These are phyloP conservation scores for Zoysia matrella DNA, from an alignment of 202 grass and related monocot species.

Conservation along the genomic window DNA sequence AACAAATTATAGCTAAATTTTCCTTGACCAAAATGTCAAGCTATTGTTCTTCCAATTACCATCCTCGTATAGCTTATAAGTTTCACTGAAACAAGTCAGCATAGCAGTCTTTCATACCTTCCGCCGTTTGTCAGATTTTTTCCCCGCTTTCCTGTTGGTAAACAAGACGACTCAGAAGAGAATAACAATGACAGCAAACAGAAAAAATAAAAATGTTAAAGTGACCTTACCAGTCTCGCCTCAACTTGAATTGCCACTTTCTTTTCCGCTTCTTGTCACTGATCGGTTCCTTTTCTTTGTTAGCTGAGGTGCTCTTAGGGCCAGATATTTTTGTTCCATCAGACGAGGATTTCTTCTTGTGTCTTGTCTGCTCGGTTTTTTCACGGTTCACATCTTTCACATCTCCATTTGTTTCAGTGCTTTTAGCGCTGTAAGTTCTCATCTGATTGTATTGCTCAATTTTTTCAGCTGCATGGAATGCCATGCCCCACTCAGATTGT, in stretches of 20 bases:
- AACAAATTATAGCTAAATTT: constrained; percentile 45
- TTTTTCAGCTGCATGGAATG: constrained; percentile 71
- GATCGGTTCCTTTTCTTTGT: constrained; percentile 44
- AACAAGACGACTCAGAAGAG: constrained; percentile 3
- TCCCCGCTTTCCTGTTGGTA: constrained; percentile 46
- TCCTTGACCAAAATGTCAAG: constrained; percentile 2
- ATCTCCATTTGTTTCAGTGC: constrained; percentile 19
- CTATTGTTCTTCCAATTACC: neutral
- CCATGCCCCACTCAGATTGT: neutral
- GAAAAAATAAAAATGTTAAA: neutral
- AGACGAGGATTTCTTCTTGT: constrained; percentile 22
- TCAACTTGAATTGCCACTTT: constrained; percentile 57
- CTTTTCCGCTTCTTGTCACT: constrained; percentile 48
- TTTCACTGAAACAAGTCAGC: constrained; percentile 6
- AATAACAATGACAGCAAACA: neutral
- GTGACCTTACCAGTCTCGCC: constrained; percentile 51
- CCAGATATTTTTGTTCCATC: constrained; percentile 25
- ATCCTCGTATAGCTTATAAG: constrained; percentile 20
- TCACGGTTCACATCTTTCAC: constrained; percentile 6
- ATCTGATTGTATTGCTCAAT: constrained; percentile 63
- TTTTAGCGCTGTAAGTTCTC: constrained; percentile 38
- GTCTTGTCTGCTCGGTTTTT: constrained; percentile 23
- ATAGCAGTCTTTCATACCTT: constrained; percentile 37
- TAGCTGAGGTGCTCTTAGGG: constrained; percentile 19
- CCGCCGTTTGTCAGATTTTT: constrained; percentile 43